Base-by-base conservation (phyloP, 257 asterid genomes). In the Echites panduratus region DNA sequence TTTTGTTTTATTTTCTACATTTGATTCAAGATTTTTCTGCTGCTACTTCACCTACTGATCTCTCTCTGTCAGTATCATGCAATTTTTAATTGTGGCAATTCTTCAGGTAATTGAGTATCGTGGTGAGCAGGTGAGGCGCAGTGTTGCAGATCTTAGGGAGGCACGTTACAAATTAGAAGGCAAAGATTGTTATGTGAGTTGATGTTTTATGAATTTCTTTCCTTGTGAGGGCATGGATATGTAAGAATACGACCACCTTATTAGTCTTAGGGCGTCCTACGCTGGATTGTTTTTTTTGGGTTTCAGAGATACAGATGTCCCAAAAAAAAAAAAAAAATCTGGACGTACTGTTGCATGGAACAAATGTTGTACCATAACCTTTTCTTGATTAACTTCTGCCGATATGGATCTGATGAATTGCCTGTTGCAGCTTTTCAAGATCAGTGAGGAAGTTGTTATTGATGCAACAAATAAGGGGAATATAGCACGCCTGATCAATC, bases 151-250 rank as follows among this genome's bases (percentile, higher is more conserved):
- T 83, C 86, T 90, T 61, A 87, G 98, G 85, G 99, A 92, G 84
- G 89, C 88, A 20, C 85, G 84, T 27, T 95, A 95, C 71, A 84
- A 80, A 27, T 74, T 70, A 70, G 94, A 86, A 79, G 98, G 95
- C 78, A 92, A 91, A 86, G 99, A 95, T 85, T 92, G 99, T 86
- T 95, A 95, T 74, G 99, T 95, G 78, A 90, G 99, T 87, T 50
- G 27, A 66, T 75, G n/a, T 68, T 69, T 77, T 69, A 56, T 73
- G 41, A 44, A 54, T 75, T 49, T 76, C 70, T 44, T 24, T n/a
- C n/a, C 43, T 43, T 57, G 43, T 24, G 48, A 24, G 62, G n/a
- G 29, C 57, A 19, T 65, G 75, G 26, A 32, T 38, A 19, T 44
- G 11, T 54, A 41, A 41, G 45, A n/a, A n/a, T n/a, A n/a, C n/a